Evolutionary conservation across 371 early-diverging fungal genomes (phyloP).

Genomic region (Lichtheimia hyalospora): DNA sequence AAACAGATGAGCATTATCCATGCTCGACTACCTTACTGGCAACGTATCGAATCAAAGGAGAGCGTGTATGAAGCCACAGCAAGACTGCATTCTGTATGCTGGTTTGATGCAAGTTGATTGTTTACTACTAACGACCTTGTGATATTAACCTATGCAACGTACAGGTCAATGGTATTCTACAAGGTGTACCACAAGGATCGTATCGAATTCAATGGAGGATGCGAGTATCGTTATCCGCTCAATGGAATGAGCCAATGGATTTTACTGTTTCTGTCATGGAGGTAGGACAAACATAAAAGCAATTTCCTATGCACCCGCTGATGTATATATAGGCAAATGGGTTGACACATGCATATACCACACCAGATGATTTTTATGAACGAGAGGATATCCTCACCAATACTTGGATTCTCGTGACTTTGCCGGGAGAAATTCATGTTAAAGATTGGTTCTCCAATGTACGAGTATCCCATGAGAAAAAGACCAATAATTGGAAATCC

Average conservation of each 20-base stretch:
- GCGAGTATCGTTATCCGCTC: slow-evolving; percentile 12
- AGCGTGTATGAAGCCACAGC: slow-evolving; percentile 32
- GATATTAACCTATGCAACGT: no score
- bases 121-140: no score
- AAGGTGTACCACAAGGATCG: slow-evolving; percentile 17
- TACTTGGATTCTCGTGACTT: slow-evolving; percentile 16
- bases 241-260: slow-evolving; percentile 18
- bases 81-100: slow-evolving; percentile 34
- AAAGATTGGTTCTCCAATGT: slow-evolving; percentile 12
- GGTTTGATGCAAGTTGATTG: slow-evolving; percentile 30
- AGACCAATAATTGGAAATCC: slow-evolving; percentile 16
- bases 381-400: slow-evolving; percentile 10
- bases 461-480: slow-evolving; percentile 13
- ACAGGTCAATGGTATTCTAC: slow-evolving; percentile 14
- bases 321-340: no score
- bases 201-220: slow-evolving; percentile 21
- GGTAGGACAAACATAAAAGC: not conserved
- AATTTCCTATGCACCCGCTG: no score
- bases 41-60: slow-evolving; percentile 15
- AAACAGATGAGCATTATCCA: slow-evolving; percentile 32
- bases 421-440: slow-evolving; percentile 15
- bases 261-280: slow-evolving; percentile 4
- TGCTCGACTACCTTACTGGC: slow-evolving; percentile 37
- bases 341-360: slow-evolving; percentile 6
- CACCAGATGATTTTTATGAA: slow-evolving; percentile 10